Evolutionary conservation across 352 stramenopile genomes (phyloP), one percentile per base, ranked within the genome.

Genomic region (Globisporangium heterothallicum): DNA sequence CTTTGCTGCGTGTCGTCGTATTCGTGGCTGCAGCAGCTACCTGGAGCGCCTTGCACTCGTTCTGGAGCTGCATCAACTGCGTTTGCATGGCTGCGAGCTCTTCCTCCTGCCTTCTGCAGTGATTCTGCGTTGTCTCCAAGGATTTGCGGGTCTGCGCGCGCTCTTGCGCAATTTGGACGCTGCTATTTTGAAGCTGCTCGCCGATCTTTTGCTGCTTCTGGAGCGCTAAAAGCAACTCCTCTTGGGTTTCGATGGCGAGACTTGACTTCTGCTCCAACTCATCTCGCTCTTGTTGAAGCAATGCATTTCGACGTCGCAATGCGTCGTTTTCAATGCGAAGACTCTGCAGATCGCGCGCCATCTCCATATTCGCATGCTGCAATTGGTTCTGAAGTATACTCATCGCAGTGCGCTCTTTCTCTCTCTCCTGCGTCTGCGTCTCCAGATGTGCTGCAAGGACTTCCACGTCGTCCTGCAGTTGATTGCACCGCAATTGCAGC

Each of bases 401-500:
- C 47, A 53, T 53, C 22, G 34, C 47, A 0, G 13, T 64, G 9
- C 59, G 64, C 32, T 80, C 67, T 29, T 45, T 49, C 36, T 72
- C 29, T 16, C 61, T 48, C 25, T 49, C 46, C 41, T 48, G 53
- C 19, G 65, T 66, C 30, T 82, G 72, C 18, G 61, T 56, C 41
- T 88, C 70, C 41, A 84, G 50, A 30, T 88, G 77, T 6, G 64
- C 59, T 12, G 66, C 77, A 9, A 88, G 61, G 24, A 86, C 68
- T 32, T 81, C 65, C 1, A 88, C 44, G 50, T 88, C 74, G 41
- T 74, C 63, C 53, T 75, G 65, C 2, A 88, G 68, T 55, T 85
- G 71, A n/a, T 54, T 45, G 42, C 53, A 68, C 4, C 60, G 62
- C 46, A 58, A 42, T 25, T 54, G 41, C 13, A 45, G 47, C 21